These are phyloP conservation scores for Trichosporon sp. DNA, from an alignment of 1,284 basidiomycete species.

Conservation along the genomic window DNA sequence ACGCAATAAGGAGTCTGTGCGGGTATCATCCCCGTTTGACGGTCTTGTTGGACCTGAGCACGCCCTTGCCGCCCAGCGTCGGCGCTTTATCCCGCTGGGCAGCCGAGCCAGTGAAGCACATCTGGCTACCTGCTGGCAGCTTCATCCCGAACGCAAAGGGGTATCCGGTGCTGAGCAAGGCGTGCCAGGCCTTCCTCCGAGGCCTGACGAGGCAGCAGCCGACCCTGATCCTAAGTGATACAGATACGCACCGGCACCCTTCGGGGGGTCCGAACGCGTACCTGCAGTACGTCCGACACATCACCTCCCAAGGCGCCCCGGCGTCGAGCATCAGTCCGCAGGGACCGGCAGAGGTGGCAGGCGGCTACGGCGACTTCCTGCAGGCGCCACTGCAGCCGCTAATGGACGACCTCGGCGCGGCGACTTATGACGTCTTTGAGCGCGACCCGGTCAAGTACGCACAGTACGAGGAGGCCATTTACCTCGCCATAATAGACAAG, in stretches of 20 bases:
- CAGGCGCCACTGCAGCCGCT: constrained; percentile 95
- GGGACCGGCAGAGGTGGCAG: constrained; percentile 74
- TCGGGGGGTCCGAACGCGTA: constrained; percentile 82
- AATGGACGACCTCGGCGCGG: constrained; percentile 92
- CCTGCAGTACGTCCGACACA: constrained; percentile 77
- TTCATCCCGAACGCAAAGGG: constrained; percentile 96
- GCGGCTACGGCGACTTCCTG: constrained; percentile 89
- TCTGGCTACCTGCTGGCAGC: constrained; percentile 80
- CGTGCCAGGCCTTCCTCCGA: constrained; percentile 78
- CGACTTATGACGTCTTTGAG: constrained; percentile 96
- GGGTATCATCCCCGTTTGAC: constrained; percentile 76
- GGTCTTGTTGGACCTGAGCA: constrained; percentile 79
- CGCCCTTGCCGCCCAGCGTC: constrained; percentile 70
- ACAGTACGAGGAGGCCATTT: constrained; percentile 92
- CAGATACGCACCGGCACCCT: constrained; percentile 59
- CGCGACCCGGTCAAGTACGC: constrained; percentile 94
- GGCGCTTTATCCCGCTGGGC: constrained; percentile 77
- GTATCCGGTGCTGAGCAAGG: constrained; percentile 92
- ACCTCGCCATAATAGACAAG: constrained; percentile 69
- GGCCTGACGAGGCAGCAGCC: constrained; percentile 82
- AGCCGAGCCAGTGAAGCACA: constrained; percentile 79
- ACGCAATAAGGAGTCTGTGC: constrained; percentile 81
- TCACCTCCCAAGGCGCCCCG: constrained; percentile 59
- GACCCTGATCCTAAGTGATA: constrained; percentile 70
- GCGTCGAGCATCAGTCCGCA: constrained; percentile 29